Conservation (phyloP, 495 filamentous ascomycete species). For the Annulohypoxylon nitens region DNA sequence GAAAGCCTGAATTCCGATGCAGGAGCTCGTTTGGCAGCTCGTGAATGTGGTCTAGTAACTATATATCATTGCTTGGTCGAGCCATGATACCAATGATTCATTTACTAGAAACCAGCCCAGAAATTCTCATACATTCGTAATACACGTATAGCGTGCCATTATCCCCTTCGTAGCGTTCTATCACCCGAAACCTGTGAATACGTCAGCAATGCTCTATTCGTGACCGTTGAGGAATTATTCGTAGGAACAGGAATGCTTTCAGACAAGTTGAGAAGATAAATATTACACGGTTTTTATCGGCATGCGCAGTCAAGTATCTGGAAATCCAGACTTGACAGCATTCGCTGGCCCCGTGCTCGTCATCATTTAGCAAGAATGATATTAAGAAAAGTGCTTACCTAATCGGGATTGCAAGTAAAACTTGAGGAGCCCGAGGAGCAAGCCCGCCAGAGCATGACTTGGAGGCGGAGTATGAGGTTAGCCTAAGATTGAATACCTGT, state of each 20-base stretch:
- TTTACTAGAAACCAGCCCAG: not conserved
- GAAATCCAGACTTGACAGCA: slow-evolving; percentile 47
- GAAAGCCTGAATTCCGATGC: no score
- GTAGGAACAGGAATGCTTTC: slow-evolving; percentile 39
- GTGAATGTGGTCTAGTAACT: not conserved
- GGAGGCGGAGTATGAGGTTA: not conserved
- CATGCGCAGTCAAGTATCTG: slow-evolving; percentile 49
- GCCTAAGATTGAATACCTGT: not conserved
- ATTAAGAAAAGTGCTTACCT: slow-evolving; percentile 23
- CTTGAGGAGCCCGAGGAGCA: not conserved
- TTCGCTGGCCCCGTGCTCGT: slow-evolving; percentile 69
- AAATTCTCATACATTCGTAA: not conserved
- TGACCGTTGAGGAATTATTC: not conserved
- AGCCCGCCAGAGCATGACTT: not conserved
- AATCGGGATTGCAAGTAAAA: not conserved
- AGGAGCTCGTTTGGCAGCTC: not conserved
- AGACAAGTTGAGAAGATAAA: slow-evolving; percentile 67
- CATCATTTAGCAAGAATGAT: slow-evolving; percentile 57
- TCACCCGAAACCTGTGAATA: not conserved
- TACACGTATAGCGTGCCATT: not conserved
- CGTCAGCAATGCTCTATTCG: slow-evolving; percentile 9
- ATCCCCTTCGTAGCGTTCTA: not conserved
- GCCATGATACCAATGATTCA: no score
- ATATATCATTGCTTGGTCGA: not conserved
- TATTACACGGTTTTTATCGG: slow-evolving; percentile 63